Base-by-base conservation (phyloP, 208 protist genomes). In the Blechomonas ayalai region DNA sequence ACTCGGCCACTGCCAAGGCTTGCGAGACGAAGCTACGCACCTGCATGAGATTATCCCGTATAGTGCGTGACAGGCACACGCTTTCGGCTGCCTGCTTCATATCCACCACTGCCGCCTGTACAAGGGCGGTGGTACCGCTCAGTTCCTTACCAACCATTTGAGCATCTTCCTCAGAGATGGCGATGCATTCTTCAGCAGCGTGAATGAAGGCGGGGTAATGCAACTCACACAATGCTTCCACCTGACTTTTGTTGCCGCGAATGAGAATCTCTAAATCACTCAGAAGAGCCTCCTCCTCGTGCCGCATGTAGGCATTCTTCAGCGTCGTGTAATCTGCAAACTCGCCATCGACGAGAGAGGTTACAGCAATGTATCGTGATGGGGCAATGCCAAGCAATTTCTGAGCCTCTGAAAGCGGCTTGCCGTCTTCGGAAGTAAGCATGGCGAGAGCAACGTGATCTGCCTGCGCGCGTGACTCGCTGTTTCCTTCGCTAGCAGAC, bases 141-240 rank as follows among this genome's bases (percentile, higher is more conserved):
- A 95, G 75, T 52, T 95, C 82, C 65, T 86, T 72, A 16, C 80
- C 74, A 33, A 95, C 82, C 10, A 89, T 52, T 50, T 88, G 60
- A 16, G 86, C 86, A 44, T 91, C 86, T 15, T 72, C 35, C 50
- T 78, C 77, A 2, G 82, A 90, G 59, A 95, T 91, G 53, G 55
- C 53, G 20, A 86, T 62, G 59, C 86, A 95, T 65, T 91, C 77
- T 42, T 88, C 69, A 0, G 82, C 67, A 13, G 80, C 82, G 59
- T 91, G 73, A 38, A 91, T 70, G 46, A 95, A 85, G 19, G 74
- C 77, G 12, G 82, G 75, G 64, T 95, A 91, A 72, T 95, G 77
- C 26, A 84, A 69, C 63, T 82, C 63, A 47, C 86, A 95, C 19
- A 95, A 50, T 39, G 67, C 65, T 65, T 89, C 82, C 41, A 95